Evolutionary conservation across 2,329 filamentous ascomycete species (phyloP).

Genomic region (Xylariaceae sp.): DNA sequence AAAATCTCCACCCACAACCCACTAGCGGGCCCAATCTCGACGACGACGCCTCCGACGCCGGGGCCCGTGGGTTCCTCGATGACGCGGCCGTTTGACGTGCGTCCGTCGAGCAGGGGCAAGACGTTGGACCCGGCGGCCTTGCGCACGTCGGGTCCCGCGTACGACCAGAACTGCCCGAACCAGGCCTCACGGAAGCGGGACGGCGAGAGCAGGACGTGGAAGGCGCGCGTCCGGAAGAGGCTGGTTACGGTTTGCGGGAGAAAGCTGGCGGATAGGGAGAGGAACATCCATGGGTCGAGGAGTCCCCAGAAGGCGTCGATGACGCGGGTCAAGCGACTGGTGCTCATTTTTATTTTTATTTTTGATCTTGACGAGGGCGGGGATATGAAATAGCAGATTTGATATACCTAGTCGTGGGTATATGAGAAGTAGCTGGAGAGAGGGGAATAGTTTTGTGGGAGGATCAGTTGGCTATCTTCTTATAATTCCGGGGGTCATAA

Average conservation of each 20-base stretch:
- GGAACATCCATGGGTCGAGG: slow-evolving; percentile 59
- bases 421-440: too few species aligned
- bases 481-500: too few species aligned
- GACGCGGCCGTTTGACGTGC: slow-evolving; percentile 48
- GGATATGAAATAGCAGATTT: neutral
- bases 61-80: slow-evolving; percentile 43
- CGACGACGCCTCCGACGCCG: slow-evolving; percentile 57
- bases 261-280: slow-evolving; percentile 55
- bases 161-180: slow-evolving; percentile 68
- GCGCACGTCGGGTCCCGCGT: slow-evolving; percentile 58
- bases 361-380: neutral
- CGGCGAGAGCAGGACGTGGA: slow-evolving; percentile 42
- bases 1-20: slow-evolving; percentile 68
- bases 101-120: slow-evolving; percentile 61
- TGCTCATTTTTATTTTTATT: slow-evolving; percentile 10
- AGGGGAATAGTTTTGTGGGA: too few species aligned
- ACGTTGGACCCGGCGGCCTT: slow-evolving; percentile 51
- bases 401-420: too few species aligned
- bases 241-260: slow-evolving; percentile 58
- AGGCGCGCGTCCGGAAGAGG: slow-evolving; percentile 44
- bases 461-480: too few species aligned
- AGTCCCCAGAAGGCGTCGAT: slow-evolving; percentile 44
- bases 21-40: slow-evolving; percentile 68
- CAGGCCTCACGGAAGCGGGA: slow-evolving; percentile 54
- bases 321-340: slow-evolving; percentile 28